phyloP scores from a whole-genome alignment of 805 yeast genomes.

The Schwanniomyces polymorphus region DNA sequence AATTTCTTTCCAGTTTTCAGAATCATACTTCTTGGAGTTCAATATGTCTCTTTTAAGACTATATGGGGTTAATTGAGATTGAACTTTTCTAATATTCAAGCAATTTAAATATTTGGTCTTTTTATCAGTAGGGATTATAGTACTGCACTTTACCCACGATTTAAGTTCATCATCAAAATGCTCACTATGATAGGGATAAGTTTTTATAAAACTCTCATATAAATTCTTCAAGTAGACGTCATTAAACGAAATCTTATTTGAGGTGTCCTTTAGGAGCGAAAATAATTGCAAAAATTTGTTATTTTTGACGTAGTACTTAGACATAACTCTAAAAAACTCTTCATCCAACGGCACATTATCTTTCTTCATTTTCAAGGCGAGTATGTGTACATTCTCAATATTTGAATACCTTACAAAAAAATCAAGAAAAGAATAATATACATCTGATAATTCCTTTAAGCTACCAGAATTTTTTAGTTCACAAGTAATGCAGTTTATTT shows the following conservation, averaged over 20 bases:
- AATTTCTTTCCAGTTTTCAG: constrained; percentile 22
- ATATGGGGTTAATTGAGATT: constrained; percentile 29
- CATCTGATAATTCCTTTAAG: constrained; percentile 17
- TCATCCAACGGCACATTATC: constrained; percentile 19
- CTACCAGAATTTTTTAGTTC: constrained; percentile 9
- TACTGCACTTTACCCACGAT: constrained; percentile 11
- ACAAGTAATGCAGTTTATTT: constrained; percentile 16
- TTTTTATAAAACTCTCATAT: constrained; percentile 29
- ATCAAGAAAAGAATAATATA: constrained; percentile 25
- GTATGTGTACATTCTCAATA: constrained; percentile 24
- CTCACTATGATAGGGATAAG: constrained; percentile 32
- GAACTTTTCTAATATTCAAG: constrained; percentile 17
- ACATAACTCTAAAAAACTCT: constrained; percentile 21
- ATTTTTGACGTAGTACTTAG: constrained; percentile 22
- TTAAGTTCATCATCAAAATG: constrained; percentile 16
- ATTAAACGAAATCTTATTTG: constrained; percentile 17
- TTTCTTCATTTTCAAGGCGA: constrained; percentile 23
- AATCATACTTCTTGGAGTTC: constrained; percentile 22
- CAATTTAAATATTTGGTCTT: constrained; percentile 10
- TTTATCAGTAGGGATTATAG: constrained; percentile 5
- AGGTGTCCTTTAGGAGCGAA: constrained; percentile 19
- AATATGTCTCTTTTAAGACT: constrained; percentile 11
- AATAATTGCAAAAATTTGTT: constrained; percentile 28
- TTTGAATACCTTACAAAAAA: constrained; percentile 29
- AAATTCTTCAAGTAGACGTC: constrained; percentile 21